These are phyloP conservation scores for Chondrostereum purpureum DNA, from an alignment of 1,284 basidiomycete species.

Conservation along the genomic window DNA sequence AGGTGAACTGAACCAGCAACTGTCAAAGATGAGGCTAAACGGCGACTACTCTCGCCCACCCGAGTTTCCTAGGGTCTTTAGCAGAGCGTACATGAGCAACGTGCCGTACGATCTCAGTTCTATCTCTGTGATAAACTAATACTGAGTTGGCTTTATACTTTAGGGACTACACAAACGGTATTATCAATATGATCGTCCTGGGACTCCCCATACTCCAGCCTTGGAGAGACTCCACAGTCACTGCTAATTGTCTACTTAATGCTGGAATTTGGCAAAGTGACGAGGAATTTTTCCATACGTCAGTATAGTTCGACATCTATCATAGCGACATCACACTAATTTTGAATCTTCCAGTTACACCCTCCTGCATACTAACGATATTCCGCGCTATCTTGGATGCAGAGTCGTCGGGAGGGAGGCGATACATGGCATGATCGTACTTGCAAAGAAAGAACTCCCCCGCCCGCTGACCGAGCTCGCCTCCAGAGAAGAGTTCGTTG, in stretches of 20 bases:
- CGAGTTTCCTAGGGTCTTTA: not conserved
- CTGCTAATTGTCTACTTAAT: conserved; percentile 27
- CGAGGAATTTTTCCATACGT: conserved; percentile 24
- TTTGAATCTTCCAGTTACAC: conserved; percentile 21
- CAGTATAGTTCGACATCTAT: conserved; percentile 4
- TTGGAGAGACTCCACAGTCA: conserved; percentile 6
- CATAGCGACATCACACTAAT: not conserved
- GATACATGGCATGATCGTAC: conserved; percentile 16
- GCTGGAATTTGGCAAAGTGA: conserved; percentile 19
- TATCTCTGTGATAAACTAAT: not conserved
- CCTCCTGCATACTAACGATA: conserved; percentile 19
- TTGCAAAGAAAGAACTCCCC: conserved; percentile 17
- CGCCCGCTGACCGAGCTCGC: conserved; percentile 21
- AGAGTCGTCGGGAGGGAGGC: conserved; percentile 15
- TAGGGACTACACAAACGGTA: conserved; percentile 29
- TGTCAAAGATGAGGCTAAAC: not conserved
- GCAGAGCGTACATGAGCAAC: not conserved
- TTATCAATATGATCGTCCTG: conserved; percentile 23
- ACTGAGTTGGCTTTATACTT: not conserved
- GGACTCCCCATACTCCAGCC: conserved; percentile 17
- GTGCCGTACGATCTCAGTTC: not conserved
- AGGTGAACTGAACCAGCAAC: not conserved
- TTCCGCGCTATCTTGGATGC: conserved; percentile 24
- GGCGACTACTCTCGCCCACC: not conserved
- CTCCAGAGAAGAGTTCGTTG: conserved; percentile 21